Conservation (phyloP, 768 basidiomycete genomes). For the Pulveroboletus ravenelii region DNA sequence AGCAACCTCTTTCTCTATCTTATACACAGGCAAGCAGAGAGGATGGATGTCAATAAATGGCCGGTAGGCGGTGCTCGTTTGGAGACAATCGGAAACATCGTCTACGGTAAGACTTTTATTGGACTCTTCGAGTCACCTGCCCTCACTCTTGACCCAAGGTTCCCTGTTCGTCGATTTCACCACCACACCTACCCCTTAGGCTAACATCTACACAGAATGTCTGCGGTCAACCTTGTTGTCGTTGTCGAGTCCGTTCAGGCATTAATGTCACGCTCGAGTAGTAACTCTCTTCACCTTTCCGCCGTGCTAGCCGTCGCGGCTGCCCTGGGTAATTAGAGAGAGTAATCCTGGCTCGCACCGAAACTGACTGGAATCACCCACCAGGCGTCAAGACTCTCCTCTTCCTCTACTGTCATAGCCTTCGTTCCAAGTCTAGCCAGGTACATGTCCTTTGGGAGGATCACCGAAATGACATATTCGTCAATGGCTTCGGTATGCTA, state of each 20-base stretch:
- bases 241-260: slow-evolving; percentile 80
- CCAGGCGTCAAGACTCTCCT: slow-evolving; percentile 78
- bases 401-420: slow-evolving; percentile 81
- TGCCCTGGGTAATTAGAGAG: slow-evolving; percentile 53
- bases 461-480: slow-evolving; percentile 88
- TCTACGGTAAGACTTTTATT: slow-evolving; percentile 54
- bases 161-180: slow-evolving; percentile 35
- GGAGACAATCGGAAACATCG: slow-evolving; percentile 84
- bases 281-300: slow-evolving; percentile 66
- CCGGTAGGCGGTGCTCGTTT: slow-evolving; percentile 88
- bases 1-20: slow-evolving; percentile 79
- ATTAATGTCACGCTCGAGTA: slow-evolving; percentile 56
- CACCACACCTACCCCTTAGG: neutral
- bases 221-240: slow-evolving; percentile 84
- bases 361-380: neutral
- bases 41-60: slow-evolving; percentile 81
- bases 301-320: slow-evolving; percentile 79
- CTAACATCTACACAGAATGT: slow-evolving; percentile 56
- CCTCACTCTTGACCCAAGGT: slow-evolving; percentile 33
- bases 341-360: neutral
- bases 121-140: neutral
- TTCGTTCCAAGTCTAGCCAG: slow-evolving; percentile 81
- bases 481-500: slow-evolving; percentile 66
- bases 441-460: slow-evolving; percentile 97
- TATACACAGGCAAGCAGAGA: slow-evolving; percentile 68